These are phyloP conservation scores for Xylaria sp. DNA, from an alignment of 495 filamentous ascomycete genomes.

Conservation along the genomic window DNA sequence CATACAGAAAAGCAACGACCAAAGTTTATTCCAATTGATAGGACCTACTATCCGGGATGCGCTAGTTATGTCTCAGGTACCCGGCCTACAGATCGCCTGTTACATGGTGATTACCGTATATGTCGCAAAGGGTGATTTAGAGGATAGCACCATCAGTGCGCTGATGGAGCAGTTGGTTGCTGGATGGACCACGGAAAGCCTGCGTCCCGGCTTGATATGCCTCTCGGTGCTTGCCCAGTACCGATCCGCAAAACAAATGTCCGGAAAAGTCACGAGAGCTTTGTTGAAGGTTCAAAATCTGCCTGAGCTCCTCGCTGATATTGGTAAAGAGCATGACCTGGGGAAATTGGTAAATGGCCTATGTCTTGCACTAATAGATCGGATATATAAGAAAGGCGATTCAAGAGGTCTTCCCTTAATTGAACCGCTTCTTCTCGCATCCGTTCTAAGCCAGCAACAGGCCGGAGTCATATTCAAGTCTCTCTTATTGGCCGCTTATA, in stretches of 20 bases:
- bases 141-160: slow-evolving; percentile 74
- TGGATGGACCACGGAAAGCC: slow-evolving; percentile 75
- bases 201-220: slow-evolving; percentile 77
- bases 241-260: slow-evolving; percentile 69
- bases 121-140: slow-evolving; percentile 77
- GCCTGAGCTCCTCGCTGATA: slow-evolving; percentile 61
- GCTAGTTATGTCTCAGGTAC: slow-evolving; percentile 71
- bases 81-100: slow-evolving; percentile 80
- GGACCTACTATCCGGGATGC: slow-evolving; percentile 78
- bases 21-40: slow-evolving; percentile 76
- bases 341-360: slow-evolving; percentile 78
- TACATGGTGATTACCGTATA: slow-evolving; percentile 90
- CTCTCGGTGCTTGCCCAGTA: slow-evolving; percentile 81
- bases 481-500: slow-evolving; percentile 64
- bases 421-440: slow-evolving; percentile 65
- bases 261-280: slow-evolving; percentile 71
- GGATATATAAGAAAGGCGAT: slow-evolving; percentile 68
- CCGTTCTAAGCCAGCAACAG: slow-evolving; percentile 67
- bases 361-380: slow-evolving; percentile 68
- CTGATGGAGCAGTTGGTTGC: slow-evolving; percentile 85
- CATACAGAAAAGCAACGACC: slow-evolving; percentile 74
- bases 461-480: slow-evolving; percentile 66
- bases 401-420: slow-evolving; percentile 61
- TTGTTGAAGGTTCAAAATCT: slow-evolving; percentile 70
- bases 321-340: slow-evolving; percentile 69